phyloP scores from a whole-genome alignment of 1,139 yeast genomes.

The Lodderomyces margitis region DNA sequence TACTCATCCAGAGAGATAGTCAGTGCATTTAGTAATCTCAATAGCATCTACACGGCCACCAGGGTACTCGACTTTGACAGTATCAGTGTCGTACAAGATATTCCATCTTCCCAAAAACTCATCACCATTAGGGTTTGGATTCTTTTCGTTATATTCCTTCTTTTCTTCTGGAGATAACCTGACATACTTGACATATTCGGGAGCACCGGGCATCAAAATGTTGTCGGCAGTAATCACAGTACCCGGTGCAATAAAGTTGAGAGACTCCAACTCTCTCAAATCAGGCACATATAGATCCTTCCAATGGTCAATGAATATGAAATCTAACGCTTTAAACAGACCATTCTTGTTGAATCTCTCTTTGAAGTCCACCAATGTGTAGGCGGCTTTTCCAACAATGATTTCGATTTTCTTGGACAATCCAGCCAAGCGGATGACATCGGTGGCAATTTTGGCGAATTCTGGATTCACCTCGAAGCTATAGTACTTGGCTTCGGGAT shows the following conservation, averaged over 20 bases:
- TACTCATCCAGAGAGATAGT: slow-evolving; percentile 22
- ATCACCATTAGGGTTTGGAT: slow-evolving; percentile 28
- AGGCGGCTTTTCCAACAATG: slow-evolving; percentile 37
- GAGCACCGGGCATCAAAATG: slow-evolving; percentile 33
- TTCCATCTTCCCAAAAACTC: slow-evolving; percentile 43
- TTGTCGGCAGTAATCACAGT: slow-evolving; percentile 44
- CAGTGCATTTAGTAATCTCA: slow-evolving; percentile 29
- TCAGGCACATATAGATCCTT: slow-evolving; percentile 42
- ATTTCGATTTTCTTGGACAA: slow-evolving; percentile 30
- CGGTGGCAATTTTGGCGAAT: slow-evolving; percentile 33
- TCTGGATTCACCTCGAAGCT: slow-evolving; percentile 36
- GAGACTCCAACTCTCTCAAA: slow-evolving; percentile 39
- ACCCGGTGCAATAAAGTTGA: slow-evolving; percentile 40
- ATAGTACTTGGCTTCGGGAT: slow-evolving; percentile 29
- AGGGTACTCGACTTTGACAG: slow-evolving; percentile 17
- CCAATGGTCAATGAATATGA: slow-evolving; percentile 44
- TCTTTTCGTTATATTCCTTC: slow-evolving; percentile 24
- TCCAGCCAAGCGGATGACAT: slow-evolving; percentile 38
- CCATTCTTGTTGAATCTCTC: slow-evolving; percentile 14
- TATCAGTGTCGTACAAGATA: slow-evolving; percentile 35
- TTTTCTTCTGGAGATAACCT: slow-evolving; percentile 37
- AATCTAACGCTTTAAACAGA: slow-evolving; percentile 24
- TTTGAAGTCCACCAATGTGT: slow-evolving; percentile 27
- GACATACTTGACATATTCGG: slow-evolving; percentile 42
- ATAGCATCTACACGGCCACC: slow-evolving; percentile 25